These are phyloP conservation scores for Salvia rosmarinus DNA, from an alignment of 257 asterid genomes.

Conservation along the genomic window DNA sequence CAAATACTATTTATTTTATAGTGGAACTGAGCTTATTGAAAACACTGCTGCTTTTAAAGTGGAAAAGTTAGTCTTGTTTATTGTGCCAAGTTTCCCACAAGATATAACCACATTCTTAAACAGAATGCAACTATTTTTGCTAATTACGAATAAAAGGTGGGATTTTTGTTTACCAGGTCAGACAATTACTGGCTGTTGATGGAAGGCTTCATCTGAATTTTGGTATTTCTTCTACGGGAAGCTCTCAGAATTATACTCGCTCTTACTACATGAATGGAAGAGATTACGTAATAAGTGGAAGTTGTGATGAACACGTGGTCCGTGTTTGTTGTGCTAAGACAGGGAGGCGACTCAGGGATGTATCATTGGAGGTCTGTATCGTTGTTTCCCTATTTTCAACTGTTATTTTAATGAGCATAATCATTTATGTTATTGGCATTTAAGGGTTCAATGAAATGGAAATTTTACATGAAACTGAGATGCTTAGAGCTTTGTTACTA, in stretches of 20 bases:
- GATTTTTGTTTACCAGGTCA: constrained; percentile 59
- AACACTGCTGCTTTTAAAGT: not conserved
- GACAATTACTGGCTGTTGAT: constrained; percentile 87
- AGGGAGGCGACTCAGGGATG: constrained; percentile 88
- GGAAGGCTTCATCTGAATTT: constrained; percentile 87
- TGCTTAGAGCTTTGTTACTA: not conserved
- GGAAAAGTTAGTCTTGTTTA: constrained; percentile 3
- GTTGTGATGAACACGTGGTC: constrained; percentile 92
- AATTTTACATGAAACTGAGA: not conserved
- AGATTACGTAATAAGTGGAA: constrained; percentile 93
- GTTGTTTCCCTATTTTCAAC: constrained; percentile 23
- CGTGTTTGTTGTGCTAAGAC: constrained; percentile 91
- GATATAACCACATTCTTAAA: not conserved
- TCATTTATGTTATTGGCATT: constrained; percentile 8
- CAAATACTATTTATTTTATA: not conserved
- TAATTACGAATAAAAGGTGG: constrained; percentile 22
- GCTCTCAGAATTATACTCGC: constrained; percentile 86
- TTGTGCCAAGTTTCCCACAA: constrained; percentile 25
- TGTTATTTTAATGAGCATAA: constrained; percentile 24
- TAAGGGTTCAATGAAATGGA: not conserved
- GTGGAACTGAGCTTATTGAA: constrained; percentile 23
- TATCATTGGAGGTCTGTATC: constrained; percentile 71
- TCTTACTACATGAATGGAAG: constrained; percentile 91
- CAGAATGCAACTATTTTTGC: constrained; percentile 10
- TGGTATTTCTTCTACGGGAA: constrained; percentile 75